A percentile compares a stretch with the other conserved stretches of the same genome.
Evolutionary conservation across 2,329 filamentous ascomycete genomes (phyloP).

Genomic region (Penicillium sp.): DNA sequence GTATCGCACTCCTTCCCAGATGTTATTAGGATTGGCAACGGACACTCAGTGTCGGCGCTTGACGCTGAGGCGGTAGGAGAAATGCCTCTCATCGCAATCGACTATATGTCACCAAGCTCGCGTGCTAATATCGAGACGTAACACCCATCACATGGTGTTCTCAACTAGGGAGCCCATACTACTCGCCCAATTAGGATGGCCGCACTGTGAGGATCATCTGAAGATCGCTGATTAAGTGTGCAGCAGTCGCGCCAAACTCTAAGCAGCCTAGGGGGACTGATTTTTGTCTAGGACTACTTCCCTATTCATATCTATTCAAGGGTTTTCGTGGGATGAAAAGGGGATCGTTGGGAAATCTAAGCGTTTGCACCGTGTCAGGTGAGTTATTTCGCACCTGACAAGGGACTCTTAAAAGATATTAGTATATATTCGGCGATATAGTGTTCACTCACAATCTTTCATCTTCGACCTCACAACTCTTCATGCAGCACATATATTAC

Average conservation of each 20-base stretch:
- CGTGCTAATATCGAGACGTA: background rate
- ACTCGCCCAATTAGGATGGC: too few species aligned
- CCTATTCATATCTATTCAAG: background rate
- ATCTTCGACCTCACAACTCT: background rate
- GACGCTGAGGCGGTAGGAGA: background rate
- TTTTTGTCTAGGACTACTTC: background rate
- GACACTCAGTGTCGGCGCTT: background rate
- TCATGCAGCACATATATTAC: background rate
- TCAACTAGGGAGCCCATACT: too few species aligned
- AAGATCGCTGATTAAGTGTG: background rate
- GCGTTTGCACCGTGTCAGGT: background rate
- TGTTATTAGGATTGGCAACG: background rate
- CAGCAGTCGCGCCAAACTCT: background rate
- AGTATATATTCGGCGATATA: background rate
- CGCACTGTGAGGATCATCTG: too few species aligned
- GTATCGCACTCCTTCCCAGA: background rate
- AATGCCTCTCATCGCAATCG: background rate
- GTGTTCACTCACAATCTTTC: background rate
- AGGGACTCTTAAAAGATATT: background rate
- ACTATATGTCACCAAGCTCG: background rate
- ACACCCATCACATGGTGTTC: too few species aligned
- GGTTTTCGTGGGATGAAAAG: background rate
- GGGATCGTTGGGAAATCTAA: background rate
- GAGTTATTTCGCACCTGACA: background rate
- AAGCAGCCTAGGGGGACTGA: background rate